Percentiles rank a stretch among this genome's conserved stretches.
These are phyloP conservation scores for Boletus rubroflammeus DNA, from an alignment of 768 basidiomycete species.

Conservation along the genomic window DNA sequence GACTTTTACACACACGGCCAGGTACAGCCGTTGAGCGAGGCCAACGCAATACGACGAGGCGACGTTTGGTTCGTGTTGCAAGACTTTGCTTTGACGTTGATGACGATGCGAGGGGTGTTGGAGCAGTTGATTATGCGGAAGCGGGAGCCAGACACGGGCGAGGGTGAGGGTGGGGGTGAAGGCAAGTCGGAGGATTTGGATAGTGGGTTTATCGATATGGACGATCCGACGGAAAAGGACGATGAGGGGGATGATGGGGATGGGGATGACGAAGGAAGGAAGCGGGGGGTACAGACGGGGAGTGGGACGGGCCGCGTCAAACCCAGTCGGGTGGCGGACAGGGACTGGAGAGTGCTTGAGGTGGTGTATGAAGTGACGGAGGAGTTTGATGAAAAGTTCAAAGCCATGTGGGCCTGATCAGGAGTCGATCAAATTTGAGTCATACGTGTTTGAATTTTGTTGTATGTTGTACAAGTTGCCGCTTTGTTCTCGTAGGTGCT, in stretches of 20 bases:
- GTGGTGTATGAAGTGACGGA: slow-evolving; percentile 40
- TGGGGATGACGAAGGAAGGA: slow-evolving; percentile 21
- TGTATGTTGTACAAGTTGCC: neutral
- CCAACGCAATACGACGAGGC: slow-evolving; percentile 58
- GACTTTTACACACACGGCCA: slow-evolving; percentile 73
- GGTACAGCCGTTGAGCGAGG: slow-evolving; percentile 40
- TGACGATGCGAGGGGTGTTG: slow-evolving; percentile 46
- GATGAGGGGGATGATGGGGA: slow-evolving; percentile 17
- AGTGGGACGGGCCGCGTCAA: slow-evolving; percentile 9
- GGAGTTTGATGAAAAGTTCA: slow-evolving; percentile 60
- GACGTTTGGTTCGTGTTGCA: slow-evolving; percentile 65
- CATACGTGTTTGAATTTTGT: too few species aligned
- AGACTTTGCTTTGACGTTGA: slow-evolving; percentile 52
- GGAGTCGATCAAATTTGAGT: neutral
- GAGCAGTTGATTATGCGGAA: slow-evolving; percentile 41
- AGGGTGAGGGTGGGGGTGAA: slow-evolving; percentile 2
- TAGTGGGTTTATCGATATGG: slow-evolving; percentile 30
- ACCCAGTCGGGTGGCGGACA: slow-evolving; percentile 39
- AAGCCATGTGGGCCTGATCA: slow-evolving; percentile 61
- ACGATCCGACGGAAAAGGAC: slow-evolving; percentile 29
- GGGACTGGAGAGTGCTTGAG: slow-evolving; percentile 56
- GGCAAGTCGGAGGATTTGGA: slow-evolving; percentile 24
- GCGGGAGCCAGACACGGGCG: slow-evolving; percentile 18
- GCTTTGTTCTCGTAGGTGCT: neutral
- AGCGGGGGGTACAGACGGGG: neutral